These are phyloP conservation scores for Irpex rosettiformis DNA, from an alignment of 1,284 basidiomycete species.

Conservation along the genomic window DNA sequence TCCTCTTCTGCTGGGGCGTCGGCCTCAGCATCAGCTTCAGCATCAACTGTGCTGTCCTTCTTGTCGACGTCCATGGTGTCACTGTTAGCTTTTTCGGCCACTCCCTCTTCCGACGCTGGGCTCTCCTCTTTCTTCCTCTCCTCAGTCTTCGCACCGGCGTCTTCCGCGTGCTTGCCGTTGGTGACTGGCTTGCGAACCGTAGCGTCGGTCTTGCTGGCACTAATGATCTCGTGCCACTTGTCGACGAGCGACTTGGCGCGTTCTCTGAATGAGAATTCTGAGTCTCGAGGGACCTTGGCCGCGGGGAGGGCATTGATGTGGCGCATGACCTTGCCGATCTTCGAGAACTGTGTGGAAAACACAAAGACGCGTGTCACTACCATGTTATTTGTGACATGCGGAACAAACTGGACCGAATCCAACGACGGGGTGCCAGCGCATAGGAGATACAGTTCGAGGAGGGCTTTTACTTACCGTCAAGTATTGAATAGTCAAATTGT, in stretches of 20 bases:
- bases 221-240: slow-evolving; percentile 67
- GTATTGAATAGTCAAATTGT: slow-evolving; percentile 82
- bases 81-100: slow-evolving; percentile 7
- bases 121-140: slow-evolving; percentile 23
- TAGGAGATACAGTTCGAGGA: slow-evolving; percentile 10
- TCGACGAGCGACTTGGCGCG: slow-evolving; percentile 74
- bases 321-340: slow-evolving; percentile 98
- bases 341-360: slow-evolving; percentile 66
- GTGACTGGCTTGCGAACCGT: slow-evolving; percentile 19
- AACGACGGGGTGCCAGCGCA: slow-evolving; percentile 19
- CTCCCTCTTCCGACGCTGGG: slow-evolving; percentile 2
- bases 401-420: slow-evolving; percentile 21
- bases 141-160: slow-evolving; percentile 22
- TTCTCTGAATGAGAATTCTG: slow-evolving; percentile 83
- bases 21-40: slow-evolving; percentile 17
- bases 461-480: slow-evolving; percentile 53
- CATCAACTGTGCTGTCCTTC: slow-evolving; percentile 10
- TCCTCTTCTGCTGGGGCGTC: slow-evolving; percentile 14
- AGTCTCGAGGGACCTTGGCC: slow-evolving; percentile 76
- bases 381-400: slow-evolving; percentile 1
- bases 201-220: slow-evolving; percentile 44
- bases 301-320: slow-evolving; percentile 75
- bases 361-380: slow-evolving; percentile 5
- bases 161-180: slow-evolving; percentile 23
- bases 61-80: slow-evolving; percentile 22